Base-by-base conservation (phyloP, 225 moss, liverwort and hornwort genomes). In the Pseudoscleropodium purum region DNA sequence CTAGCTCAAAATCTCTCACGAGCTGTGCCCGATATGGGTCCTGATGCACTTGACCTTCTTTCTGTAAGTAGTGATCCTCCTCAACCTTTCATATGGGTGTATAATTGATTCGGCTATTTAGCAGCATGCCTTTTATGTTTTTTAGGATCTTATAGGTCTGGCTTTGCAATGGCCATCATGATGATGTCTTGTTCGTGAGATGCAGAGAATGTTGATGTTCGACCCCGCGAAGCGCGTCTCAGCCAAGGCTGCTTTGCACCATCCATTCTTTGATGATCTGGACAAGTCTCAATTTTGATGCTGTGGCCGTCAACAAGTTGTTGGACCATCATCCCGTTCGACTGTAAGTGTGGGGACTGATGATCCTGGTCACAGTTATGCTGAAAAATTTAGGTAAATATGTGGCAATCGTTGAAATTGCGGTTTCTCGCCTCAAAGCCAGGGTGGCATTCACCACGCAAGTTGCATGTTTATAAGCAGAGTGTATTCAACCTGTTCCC, bases 271-370 rank as follows among this genome's bases (percentile, higher is more conserved):
- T 59, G 93, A 96, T 87, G 96, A 97, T 86, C 90, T 97, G 57
- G 95, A 95, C 90, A 97, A 97, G 87, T 97, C 97, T 68, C 96
- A 97, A 89, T 97, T 97, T 92, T 97, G 91, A 94, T 78, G 78
- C 79, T 85, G 63, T 79, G 80, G 88, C 72, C 57, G 33, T 84
- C 69, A 66, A 51, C 72, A 59, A 83, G 77, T 33, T 90, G 54
- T 83, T 77, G 88, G 85, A 90, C 83, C 82, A 90, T 69, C 86
- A 79, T 83, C 89, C 89, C 88, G 60, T 88, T 89, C 86, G 89
- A 85, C 78, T 77, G 85, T 49, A 75, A 76, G 78, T 82, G 84
- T 52, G 89, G 82, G 89, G 39, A 81, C 89, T 89, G 91, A 86
- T 87, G 80, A 60, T 74, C 62, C 56, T 87, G 75, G 84, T 41